phyloP scores from a whole-genome alignment of 2,329 filamentous ascomycete genomes.

The Penicillium sp. region DNA sequence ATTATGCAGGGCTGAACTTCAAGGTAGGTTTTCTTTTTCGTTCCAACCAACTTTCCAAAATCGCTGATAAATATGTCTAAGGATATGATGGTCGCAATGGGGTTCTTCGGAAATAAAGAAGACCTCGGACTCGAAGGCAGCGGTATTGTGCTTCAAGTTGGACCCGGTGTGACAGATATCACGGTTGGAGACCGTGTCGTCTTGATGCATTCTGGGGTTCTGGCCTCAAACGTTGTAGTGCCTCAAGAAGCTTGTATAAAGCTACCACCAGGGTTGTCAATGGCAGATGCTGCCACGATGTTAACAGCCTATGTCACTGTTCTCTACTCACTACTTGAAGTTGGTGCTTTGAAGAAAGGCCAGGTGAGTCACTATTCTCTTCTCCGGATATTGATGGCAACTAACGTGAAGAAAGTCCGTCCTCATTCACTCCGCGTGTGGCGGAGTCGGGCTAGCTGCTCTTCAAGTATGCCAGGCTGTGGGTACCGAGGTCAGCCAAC shows the following conservation, averaged over 20 bases:
- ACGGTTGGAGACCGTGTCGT: conserved; percentile 34
- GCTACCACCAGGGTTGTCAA: conserved; percentile 12
- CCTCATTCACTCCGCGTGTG: conserved; percentile 25
- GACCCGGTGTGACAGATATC: conserved; percentile 26
- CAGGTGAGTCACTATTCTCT: conserved; percentile 13
- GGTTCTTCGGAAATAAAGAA: conserved; percentile 26
- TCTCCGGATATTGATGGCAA: not conserved
- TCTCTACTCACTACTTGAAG: conserved; percentile 22
- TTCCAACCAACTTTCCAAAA: not conserved
- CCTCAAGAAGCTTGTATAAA: conserved; percentile 5
- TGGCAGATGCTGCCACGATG: conserved; percentile 22
- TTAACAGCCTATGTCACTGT: conserved; percentile 16
- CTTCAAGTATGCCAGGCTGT: conserved; percentile 21
- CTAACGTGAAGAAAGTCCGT: conserved; percentile 15
- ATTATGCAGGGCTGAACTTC: conserved; percentile 17
- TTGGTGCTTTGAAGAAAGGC: conserved; percentile 23
- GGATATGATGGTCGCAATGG: conserved; percentile 32
- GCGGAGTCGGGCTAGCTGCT: conserved; percentile 26
- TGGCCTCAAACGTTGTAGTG: conserved; percentile 8
- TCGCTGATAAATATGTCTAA: not conserved
- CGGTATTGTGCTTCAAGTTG: conserved; percentile 34
- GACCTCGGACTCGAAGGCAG: conserved; percentile 34
- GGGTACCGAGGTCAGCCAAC: conserved; percentile 15
- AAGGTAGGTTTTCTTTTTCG: not conserved
- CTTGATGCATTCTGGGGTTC: conserved; percentile 9